Evolutionary conservation across 495 filamentous ascomycete genomes (phyloP), one percentile per base, ranked within the genome.

Genomic region (Terfezia claveryi): DNA sequence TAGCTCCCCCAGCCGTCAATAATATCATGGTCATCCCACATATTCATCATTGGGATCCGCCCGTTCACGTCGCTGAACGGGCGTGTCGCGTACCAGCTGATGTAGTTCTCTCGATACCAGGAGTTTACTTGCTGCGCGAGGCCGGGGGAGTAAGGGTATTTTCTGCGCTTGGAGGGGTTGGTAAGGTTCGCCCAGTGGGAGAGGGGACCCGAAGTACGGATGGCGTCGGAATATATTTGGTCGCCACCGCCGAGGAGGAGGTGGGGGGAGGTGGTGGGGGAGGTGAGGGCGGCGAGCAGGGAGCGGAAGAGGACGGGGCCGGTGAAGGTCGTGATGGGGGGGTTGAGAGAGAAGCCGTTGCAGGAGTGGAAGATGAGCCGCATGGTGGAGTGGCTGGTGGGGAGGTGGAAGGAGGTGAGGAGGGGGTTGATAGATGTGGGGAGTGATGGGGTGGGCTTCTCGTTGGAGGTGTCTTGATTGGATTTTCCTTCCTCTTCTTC

Each of bases 181-280:
- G 58, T 57, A 57, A 94, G 92, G 50, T 77, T 71, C 1, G 87
- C 87, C 89, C 89, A 96, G 7, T 70, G 61, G 56, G 75, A 75
- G 52, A 96, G 70, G 0, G 88, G 87, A 0, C 87, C 87, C 44
- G 77, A 71, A 0, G 92, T 84, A 52, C 89, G 77, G 54, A 96
- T 81, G 8, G 83, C 80, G 59, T 94, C 89, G 64, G 91, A 89
- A 68, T 94, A 96, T 64, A 94, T 87, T 68, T 94, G 89, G 61
- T 94, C 89, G 55, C 88, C 89, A 41, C 89, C 89, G 32, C 89
- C 89, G 60, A 96, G 79, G 84, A 94, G 94, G 61, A 93, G 85
- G 66, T 94, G 89, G 68, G 94, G 87, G 14, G 89, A 85, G 59
- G 20, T 49, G 44, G 14, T 49, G 20, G 44, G 14, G 14, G 14